phyloP scores from a whole-genome alignment of 2,329 filamentous ascomycete species.

The Aspergillus thermomutatus region DNA sequence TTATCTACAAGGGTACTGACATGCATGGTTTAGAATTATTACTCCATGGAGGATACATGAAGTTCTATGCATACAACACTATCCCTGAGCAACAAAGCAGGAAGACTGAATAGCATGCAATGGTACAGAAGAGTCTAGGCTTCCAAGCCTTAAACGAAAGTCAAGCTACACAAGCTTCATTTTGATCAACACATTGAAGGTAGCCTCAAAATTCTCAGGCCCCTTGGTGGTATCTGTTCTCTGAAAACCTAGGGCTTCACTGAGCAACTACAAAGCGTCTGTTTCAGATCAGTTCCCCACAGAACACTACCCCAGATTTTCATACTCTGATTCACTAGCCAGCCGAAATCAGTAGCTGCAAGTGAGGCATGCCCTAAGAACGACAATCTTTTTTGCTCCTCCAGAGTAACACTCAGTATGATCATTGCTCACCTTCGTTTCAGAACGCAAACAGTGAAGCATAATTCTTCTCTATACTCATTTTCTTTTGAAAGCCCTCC shows the following conservation, averaged over 20 bases:
- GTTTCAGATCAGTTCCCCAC: neutral
- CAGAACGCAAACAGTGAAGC: neutral
- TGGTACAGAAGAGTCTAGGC: too few relatives aligned
- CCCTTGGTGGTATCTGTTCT: neutral
- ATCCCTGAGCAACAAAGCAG: too few relatives aligned
- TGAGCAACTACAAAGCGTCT: neutral
- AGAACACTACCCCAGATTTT: neutral
- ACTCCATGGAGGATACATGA: neutral
- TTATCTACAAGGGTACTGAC: neutral
- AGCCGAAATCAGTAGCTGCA: neutral
- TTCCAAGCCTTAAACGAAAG: too few relatives aligned
- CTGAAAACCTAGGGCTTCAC: neutral
- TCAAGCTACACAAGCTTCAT: neutral
- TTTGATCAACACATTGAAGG: neutral
- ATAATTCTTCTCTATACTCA: neutral
- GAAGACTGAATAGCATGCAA: too few relatives aligned
- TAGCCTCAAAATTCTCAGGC: neutral
- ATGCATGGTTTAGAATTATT: neutral
- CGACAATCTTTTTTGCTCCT: neutral
- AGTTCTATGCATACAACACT: too few relatives aligned
- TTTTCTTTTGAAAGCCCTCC: too few relatives aligned
- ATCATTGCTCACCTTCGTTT: neutral
- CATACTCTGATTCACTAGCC: neutral
- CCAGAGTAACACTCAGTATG: neutral
- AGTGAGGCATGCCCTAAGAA: neutral